Base-by-base conservation (phyloP, 805 yeast genomes). In the Saccharomyces eubayanus region DNA sequence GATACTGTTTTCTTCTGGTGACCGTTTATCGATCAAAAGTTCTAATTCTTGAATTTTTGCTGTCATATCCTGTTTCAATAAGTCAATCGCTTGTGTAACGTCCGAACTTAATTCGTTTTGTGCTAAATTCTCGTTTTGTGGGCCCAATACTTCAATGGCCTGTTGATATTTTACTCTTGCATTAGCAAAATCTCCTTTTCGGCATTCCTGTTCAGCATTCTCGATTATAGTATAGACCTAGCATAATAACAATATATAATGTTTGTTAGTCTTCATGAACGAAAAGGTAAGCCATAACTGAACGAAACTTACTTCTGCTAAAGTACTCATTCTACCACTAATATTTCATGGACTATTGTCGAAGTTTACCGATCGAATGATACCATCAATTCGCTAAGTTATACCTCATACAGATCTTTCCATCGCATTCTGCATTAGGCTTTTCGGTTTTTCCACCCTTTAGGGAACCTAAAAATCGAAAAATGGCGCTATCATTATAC, bases 221-320 rank as follows among this genome's bases (percentile, higher is more conserved):
- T 77, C 78, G 20, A 81, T 80, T 3, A 76, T 64, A 29, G 74
- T 74, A 57, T 80, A 82, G 2, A 79, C 79, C 79, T 78, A 20
- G 6, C 3, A 45, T 14, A 30, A 6, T 6, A 36, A 9, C 3
- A 29, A 21, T 11, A 30, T 31, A 27, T 28, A 21, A 31, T 16
- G 30, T 27, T 31, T 28, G 56, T 55, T 53, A 54, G 59, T 52
- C 31, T 28, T 9, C 30, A 29, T 46, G 30, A 28, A 36, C 27
- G 16, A 20, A 28, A 40, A 28, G 30, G 20, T 14, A 29, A 36
- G 6, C n/a, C 16, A 21, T 11, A 30, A 20, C 12, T 10, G 5
- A 21, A 28, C 14, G 8, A 36, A 31, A 54, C 57, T 47, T 52
- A 54, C 57, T 47, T 52, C 52, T 28, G 46, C 56, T 28, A 54